Conservation (phyloP, 2,329 filamentous ascomycete species). For the Epichloe typhina region DNA sequence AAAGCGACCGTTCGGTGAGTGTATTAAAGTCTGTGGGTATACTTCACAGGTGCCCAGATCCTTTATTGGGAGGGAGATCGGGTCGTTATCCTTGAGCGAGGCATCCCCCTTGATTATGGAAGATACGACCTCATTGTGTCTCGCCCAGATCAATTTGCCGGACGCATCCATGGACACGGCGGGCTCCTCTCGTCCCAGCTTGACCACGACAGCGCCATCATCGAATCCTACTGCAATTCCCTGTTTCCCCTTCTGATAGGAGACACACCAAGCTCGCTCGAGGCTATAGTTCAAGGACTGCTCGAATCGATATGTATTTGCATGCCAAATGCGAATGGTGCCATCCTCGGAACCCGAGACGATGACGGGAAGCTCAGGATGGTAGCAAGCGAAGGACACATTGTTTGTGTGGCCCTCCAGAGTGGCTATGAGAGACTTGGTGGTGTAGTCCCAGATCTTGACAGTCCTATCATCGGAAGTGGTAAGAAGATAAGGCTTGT, state of each 20-base stretch:
- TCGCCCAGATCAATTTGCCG: constrained; percentile 92
- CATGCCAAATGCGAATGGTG: constrained; percentile 96
- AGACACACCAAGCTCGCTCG: constrained; percentile 94
- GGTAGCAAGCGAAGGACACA: constrained; percentile 95
- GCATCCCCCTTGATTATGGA: constrained; percentile 85
- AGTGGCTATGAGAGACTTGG: constrained; percentile 91
- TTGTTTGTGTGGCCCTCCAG: constrained; percentile 96
- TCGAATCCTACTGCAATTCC: constrained; percentile 94
- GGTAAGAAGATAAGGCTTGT: constrained; percentile 80
- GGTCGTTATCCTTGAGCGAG: constrained; percentile 73
- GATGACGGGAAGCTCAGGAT: constrained; percentile 91
- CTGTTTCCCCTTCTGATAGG: constrained; percentile 88
- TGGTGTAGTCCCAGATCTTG: constrained; percentile 99
- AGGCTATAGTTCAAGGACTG: constrained; percentile 93
- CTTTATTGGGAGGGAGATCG: constrained; percentile 78
- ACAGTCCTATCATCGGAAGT: constrained; percentile 94
- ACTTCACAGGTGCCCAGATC: constrained; percentile 94
- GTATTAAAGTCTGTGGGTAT: constrained; percentile 85
- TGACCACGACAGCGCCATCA: constrained; percentile 93
- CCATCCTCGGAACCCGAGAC: constrained; percentile 97
- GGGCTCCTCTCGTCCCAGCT: constrained; percentile 93
- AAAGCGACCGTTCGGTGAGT: constrained; percentile 91
- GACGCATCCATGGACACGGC: constrained; percentile 95
- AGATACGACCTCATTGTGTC: constrained; percentile 88
- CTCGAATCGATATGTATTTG: constrained; percentile 91